Evolutionary conservation across 495 filamentous ascomycete species (phyloP).

Genomic region (Lepidopterella palustris): DNA sequence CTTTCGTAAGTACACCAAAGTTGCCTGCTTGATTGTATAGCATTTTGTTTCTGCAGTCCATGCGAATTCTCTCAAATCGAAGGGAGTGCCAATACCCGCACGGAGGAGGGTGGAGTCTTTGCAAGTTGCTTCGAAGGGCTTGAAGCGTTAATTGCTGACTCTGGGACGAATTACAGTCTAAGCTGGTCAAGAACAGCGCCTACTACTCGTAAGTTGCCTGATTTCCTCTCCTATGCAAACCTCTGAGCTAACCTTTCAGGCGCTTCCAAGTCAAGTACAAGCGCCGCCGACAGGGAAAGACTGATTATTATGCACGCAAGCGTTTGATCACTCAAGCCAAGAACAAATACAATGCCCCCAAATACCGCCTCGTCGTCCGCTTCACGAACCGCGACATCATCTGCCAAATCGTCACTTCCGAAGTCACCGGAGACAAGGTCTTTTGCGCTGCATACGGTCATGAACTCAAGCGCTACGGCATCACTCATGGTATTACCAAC

Average conservation of each 20-base stretch:
- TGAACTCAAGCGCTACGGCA: constrained; percentile 94
- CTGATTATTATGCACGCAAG: constrained; percentile 99
- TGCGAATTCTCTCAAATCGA: constrained; percentile 7
- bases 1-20: constrained; percentile 37
- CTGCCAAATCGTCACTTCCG: constrained; percentile 91
- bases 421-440: constrained; percentile 97
- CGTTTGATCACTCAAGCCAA: constrained; percentile 99
- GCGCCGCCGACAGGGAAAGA: constrained; percentile 93
- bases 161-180: constrained; percentile 65
- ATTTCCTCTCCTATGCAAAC: constrained; percentile 18
- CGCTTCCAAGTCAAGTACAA: constrained; percentile 99
- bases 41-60: not conserved
- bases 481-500: constrained; percentile 98
- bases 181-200: constrained; percentile 89
- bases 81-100: constrained; percentile 1
- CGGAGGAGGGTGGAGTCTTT: constrained; percentile 55
- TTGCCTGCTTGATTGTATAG: not conserved
- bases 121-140: constrained; percentile 97
- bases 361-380: constrained; percentile 98
- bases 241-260: constrained; percentile 24
- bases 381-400: constrained; percentile 99
- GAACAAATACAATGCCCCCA: constrained; percentile 99
- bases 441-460: constrained; percentile 89
- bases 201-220: constrained; percentile 79
- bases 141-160: constrained; percentile 99